These are phyloP conservation scores for Yamadazyma laniorum DNA, from an alignment of 805 yeast species.

Conservation along the genomic window DNA sequence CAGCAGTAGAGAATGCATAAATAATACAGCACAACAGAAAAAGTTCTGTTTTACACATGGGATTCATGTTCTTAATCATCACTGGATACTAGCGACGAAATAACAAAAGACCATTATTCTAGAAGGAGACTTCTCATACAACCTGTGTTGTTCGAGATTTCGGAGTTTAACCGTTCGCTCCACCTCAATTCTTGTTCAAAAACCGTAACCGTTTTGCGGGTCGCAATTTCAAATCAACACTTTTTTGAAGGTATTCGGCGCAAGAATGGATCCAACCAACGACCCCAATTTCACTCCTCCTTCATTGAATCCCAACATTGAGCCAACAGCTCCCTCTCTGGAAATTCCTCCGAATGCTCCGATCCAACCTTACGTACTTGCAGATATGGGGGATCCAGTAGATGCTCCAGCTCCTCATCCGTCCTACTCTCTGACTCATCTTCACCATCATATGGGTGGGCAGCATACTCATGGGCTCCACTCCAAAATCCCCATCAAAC, in stretches of 20 bases:
- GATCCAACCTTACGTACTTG: conserved; percentile 74
- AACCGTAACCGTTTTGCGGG: background rate
- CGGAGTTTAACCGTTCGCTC: no score
- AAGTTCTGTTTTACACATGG: no score
- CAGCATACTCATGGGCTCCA: conserved; percentile 17
- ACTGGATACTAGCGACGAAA: no score
- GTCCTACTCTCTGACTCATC: conserved; percentile 13
- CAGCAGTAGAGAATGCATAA: no score
- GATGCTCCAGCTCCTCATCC: conserved; percentile 72
- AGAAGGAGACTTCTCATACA: no score
- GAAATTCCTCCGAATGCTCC: conserved; percentile 73
- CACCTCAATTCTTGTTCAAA: no score
- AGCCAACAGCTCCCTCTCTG: conserved; percentile 66
- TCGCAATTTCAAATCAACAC: background rate
- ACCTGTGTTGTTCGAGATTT: no score
- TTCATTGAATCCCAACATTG: conserved; percentile 56
- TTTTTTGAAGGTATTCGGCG: background rate
- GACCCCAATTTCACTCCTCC: conserved; percentile 92
- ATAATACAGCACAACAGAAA: no score
- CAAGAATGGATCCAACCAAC: conserved; percentile 82
- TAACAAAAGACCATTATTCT: no score
- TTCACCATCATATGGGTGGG: background rate
- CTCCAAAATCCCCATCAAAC: conserved; percentile 51
- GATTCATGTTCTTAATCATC: no score
- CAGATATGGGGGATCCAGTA: conserved; percentile 65